phyloP scores from a whole-genome alignment of 495 filamentous ascomycete genomes.

The Collariella sp. region DNA sequence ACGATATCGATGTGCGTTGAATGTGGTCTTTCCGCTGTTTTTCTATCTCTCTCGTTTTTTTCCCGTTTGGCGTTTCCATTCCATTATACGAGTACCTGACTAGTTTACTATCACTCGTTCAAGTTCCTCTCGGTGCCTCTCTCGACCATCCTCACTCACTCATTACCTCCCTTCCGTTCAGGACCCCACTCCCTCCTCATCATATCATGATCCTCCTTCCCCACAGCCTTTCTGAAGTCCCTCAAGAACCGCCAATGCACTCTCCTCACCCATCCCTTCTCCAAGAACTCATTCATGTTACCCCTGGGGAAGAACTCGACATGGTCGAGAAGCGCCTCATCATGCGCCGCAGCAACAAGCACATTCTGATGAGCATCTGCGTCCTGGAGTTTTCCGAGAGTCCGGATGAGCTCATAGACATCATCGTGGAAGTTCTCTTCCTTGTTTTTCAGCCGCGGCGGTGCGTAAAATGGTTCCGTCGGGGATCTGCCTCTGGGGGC shows the following conservation, averaged over 20 bases:
- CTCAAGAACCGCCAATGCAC: slow-evolving; percentile 47
- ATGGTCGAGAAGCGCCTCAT: slow-evolving; percentile 36
- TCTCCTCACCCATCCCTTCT: slow-evolving; percentile 44
- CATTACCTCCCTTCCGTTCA: background rate
- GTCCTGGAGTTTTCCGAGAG: slow-evolving; percentile 38
- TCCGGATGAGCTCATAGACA: slow-evolving; percentile 23
- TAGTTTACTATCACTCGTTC: no score
- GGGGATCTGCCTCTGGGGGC: slow-evolving; percentile 11
- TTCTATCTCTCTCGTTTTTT: no score
- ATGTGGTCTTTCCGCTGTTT: no score
- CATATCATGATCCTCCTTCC: slow-evolving; percentile 16
- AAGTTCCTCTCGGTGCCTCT: no score
- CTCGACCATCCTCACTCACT: no score
- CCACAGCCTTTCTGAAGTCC: slow-evolving; percentile 42
- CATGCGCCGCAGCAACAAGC: slow-evolving; percentile 47
- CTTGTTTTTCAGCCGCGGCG: slow-evolving; percentile 2
- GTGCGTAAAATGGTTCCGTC: slow-evolving; percentile 31
- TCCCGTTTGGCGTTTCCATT: no score
- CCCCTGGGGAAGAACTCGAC: slow-evolving; percentile 44
- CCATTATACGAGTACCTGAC: no score
- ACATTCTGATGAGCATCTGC: slow-evolving; percentile 45
- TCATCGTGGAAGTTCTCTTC: slow-evolving; percentile 19
- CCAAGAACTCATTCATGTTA: slow-evolving; percentile 41
- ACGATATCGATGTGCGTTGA: no score
- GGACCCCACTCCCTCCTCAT: slow-evolving; percentile 4